phyloP scores from a whole-genome alignment of 2,329 filamentous ascomycete genomes.

The Diaporthe helianthi region DNA sequence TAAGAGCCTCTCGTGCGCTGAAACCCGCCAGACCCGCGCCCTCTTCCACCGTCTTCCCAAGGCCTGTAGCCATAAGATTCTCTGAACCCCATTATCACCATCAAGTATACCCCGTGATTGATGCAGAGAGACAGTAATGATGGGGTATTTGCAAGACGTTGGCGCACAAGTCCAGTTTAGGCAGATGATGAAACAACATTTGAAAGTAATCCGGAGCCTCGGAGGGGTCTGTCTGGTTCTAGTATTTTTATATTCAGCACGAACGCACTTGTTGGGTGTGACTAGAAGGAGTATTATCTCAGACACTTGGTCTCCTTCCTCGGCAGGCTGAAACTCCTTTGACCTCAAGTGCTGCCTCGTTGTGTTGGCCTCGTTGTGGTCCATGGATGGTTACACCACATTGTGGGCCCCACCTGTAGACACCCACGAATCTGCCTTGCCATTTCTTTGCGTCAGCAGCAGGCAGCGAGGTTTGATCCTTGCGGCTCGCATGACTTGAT shows the following conservation, averaged over 20 bases:
- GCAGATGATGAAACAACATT: not conserved
- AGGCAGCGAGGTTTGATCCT: not conserved
- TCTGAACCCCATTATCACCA: constrained; percentile 1
- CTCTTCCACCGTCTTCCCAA: constrained; percentile 4
- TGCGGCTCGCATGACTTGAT: not conserved
- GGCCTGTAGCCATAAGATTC: not conserved
- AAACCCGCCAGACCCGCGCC: not conserved
- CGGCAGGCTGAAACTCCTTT: not conserved
- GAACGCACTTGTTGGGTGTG: not conserved
- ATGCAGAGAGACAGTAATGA: not conserved
- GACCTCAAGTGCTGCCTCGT: not conserved
- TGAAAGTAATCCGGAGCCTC: too few relatives aligned
- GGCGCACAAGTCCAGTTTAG: not conserved
- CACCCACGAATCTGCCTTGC: not conserved
- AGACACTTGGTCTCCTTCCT: not conserved
- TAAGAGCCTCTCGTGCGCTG: not conserved
- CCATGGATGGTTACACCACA: not conserved
- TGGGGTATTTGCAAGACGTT: not conserved
- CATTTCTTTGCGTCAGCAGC: not conserved
- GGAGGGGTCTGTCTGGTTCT: not conserved
- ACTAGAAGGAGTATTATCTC: not conserved
- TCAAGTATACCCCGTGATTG: too few relatives aligned
- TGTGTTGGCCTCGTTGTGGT: not conserved
- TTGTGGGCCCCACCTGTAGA: too few relatives aligned
- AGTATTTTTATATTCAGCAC: not conserved